Conservation (phyloP, 169 alveolate species). For the Ichthyophthirius multifiliis region DNA sequence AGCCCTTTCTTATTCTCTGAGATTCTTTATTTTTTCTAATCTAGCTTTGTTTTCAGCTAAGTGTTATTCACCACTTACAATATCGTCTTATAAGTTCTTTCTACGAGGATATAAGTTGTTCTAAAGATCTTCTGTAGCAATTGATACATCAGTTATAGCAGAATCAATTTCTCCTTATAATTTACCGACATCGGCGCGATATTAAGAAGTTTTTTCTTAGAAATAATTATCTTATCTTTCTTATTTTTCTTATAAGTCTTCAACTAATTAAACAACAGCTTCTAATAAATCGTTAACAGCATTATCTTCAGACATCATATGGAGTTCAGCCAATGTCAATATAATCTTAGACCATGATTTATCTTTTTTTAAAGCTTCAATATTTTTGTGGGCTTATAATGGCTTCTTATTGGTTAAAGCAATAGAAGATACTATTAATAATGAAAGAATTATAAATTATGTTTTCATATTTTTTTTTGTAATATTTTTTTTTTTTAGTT, state of each 20-base stretch:
- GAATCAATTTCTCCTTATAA: background rate
- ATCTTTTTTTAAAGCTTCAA: background rate
- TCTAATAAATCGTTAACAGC: background rate
- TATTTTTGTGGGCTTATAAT: no score
- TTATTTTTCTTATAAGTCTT: background rate
- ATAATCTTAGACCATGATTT: background rate
- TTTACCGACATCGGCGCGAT: background rate
- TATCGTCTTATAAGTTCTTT: background rate
- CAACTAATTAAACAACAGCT: background rate
- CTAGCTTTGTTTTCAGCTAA: background rate
- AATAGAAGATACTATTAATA: no score
- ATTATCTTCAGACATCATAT: background rate
- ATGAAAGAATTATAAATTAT: no score
- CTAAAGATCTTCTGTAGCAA: background rate
- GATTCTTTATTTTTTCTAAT: background rate
- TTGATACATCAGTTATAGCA: background rate
- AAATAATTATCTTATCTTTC: background rate
- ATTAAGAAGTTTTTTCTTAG: background rate
- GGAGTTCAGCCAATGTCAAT: background rate
- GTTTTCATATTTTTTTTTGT: no score
- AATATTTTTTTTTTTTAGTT: no score
- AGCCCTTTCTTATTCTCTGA: background rate
- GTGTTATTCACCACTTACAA: background rate
- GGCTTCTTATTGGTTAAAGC: no score
- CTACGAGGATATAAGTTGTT: background rate